Conservation (phyloP, 768 basidiomycete genomes). For the Kwoniella sp. region DNA sequence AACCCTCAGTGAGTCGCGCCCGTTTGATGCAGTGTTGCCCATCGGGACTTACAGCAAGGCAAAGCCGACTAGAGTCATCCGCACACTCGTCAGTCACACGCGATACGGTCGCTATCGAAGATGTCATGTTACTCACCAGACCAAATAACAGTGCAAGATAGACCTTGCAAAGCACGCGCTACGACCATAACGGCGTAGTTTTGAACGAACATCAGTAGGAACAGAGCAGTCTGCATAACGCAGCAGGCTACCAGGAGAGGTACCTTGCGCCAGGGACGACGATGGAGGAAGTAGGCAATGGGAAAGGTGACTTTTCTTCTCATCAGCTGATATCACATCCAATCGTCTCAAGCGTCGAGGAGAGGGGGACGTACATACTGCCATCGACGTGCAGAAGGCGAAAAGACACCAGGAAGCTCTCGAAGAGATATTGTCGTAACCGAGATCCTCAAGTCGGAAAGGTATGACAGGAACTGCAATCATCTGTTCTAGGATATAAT, state of each 20-base stretch:
- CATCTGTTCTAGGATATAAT: slow-evolving; percentile 15
- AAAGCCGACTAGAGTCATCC: slow-evolving; percentile 30
- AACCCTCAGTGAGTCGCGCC: not conserved
- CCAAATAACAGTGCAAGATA: slow-evolving; percentile 18
- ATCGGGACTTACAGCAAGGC: slow-evolving; percentile 22
- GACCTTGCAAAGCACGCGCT: slow-evolving; percentile 16
- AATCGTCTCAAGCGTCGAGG: not conserved
- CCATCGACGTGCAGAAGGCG: slow-evolving; percentile 24
- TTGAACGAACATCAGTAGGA: slow-evolving; percentile 28
- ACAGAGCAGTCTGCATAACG: slow-evolving; percentile 9
- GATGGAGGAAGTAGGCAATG: slow-evolving; percentile 4
- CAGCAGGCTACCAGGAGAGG: slow-evolving; percentile 20
- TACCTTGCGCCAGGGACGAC: slow-evolving; percentile 7
- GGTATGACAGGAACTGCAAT: slow-evolving; percentile 36
- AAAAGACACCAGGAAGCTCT: slow-evolving; percentile 24
- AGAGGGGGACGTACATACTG: slow-evolving; percentile 20
- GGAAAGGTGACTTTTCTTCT: slow-evolving; percentile 4
- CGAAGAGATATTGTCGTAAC: slow-evolving; percentile 23
- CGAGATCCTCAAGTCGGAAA: slow-evolving; percentile 27
- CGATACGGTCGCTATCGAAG: too few species aligned
- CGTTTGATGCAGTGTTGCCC: too few species aligned
- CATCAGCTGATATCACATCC: not conserved
- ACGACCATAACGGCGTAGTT: slow-evolving; percentile 25
- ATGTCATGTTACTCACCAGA: slow-evolving; percentile 11
- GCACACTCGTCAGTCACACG: too few species aligned